phyloP scores from a whole-genome alignment of 108 stramenopile species.

The Nannochloropsis gaditana region DNA sequence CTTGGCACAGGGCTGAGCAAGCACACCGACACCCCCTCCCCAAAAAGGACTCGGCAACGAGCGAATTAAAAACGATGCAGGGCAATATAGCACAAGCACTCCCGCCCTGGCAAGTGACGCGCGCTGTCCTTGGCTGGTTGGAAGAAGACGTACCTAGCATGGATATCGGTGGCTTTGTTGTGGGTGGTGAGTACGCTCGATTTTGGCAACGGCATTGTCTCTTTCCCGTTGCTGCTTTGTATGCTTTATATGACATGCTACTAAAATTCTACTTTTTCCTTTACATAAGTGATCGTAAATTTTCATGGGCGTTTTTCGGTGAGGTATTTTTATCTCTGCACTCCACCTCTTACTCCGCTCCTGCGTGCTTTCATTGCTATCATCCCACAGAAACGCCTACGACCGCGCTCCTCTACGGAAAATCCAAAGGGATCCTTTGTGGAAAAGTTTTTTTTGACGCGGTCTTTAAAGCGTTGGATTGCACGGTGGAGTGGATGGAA shows the following conservation, averaged over 20 bases:
- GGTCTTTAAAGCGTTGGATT: constrained; percentile 69
- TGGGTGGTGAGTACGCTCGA: constrained; percentile 57
- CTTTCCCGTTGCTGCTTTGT: too few species aligned
- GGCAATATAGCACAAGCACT: constrained; percentile 23
- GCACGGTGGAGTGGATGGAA: constrained; percentile 67
- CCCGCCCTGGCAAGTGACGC: constrained; percentile 42
- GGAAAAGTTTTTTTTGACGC: constrained; percentile 87
- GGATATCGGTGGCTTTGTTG: constrained; percentile 94
- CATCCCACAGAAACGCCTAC: constrained; percentile 15
- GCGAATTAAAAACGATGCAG: not conserved
- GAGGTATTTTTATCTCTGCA: not conserved
- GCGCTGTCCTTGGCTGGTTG: constrained; percentile 63
- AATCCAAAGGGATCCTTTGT: constrained; percentile 78
- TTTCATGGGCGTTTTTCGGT: not conserved
- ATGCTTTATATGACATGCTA: too few species aligned
- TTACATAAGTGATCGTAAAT: too few species aligned
- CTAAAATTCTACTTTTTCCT: too few species aligned
- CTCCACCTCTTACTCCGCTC: not conserved
- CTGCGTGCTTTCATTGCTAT: not conserved
- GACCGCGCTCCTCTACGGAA: constrained; percentile 66
- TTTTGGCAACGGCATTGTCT: too few species aligned
- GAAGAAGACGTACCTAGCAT: constrained; percentile 87
- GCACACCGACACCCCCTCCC: not conserved
- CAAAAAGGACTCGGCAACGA: too few species aligned
- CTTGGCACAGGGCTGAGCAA: not conserved